Percentiles rank a stretch among this genome's conserved stretches.
phyloP scores from a whole-genome alignment of 1,284 basidiomycete species.

The Cryptococcus jaspeensis region DNA sequence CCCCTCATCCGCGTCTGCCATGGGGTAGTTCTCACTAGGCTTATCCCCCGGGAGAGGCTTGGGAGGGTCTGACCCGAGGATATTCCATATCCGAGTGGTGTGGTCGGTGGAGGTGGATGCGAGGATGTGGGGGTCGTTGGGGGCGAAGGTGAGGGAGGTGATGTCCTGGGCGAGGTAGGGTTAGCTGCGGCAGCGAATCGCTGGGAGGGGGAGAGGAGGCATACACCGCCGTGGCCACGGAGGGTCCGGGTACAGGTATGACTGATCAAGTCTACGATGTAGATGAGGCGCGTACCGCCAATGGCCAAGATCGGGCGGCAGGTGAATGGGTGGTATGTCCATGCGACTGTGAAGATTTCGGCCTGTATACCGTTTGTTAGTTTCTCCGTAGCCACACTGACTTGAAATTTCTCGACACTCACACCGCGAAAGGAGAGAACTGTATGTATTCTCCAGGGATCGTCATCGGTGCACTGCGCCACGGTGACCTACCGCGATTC shows the following conservation, averaged over 20 bases:
- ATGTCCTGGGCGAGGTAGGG: slow-evolving; percentile 20
- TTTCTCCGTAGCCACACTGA: not conserved
- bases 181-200: not conserved
- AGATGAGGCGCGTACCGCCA: slow-evolving; percentile 23
- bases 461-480: slow-evolving; percentile 7
- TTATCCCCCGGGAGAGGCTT: not conserved
- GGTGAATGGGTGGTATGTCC: slow-evolving; percentile 34
- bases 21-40: slow-evolving; percentile 25
- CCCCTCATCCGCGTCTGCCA: slow-evolving; percentile 36
- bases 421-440: not conserved
- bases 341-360: slow-evolving; percentile 24
- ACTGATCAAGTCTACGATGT: slow-evolving; percentile 25
- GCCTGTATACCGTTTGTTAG: slow-evolving; percentile 6
- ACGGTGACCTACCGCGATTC: slow-evolving; percentile 5
- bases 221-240: slow-evolving; percentile 38
- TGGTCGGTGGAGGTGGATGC: slow-evolving; percentile 37
- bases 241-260: slow-evolving; percentile 16
- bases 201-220: slow-evolving; percentile 5
- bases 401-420: not conserved
- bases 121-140: slow-evolving; percentile 37
- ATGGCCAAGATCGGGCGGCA: slow-evolving; percentile 32
- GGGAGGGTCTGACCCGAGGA: slow-evolving; percentile 19
- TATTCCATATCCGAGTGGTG: slow-evolving; percentile 40
- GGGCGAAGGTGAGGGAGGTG: slow-evolving; percentile 24
- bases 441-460: slow-evolving; percentile 10